Percentiles rank a stretch among this genome's conserved stretches.
phyloP scores from a whole-genome alignment of 1,139 yeast genomes.

The Saccharomyces pastorianus region DNA sequence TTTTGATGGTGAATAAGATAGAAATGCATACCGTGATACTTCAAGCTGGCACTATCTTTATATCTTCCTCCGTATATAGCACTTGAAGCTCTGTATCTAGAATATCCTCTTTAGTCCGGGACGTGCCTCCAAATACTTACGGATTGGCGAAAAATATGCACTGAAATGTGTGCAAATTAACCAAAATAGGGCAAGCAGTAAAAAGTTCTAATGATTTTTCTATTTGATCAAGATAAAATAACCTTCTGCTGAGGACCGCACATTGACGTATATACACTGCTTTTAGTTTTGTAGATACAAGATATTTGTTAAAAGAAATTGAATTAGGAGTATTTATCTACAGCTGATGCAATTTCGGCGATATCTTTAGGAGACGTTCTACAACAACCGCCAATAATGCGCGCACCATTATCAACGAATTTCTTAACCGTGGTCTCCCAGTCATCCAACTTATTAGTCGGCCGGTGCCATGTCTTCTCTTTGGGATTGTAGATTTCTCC shows the following conservation, averaged over 20 bases:
- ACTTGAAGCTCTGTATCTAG: neutral
- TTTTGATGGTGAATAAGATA: neutral
- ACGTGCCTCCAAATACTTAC: no score
- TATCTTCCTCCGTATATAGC: no score
- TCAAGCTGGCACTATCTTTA: neutral
- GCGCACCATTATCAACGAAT: constrained; percentile 17
- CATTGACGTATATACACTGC: neutral
- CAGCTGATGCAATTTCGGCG: constrained; percentile 14
- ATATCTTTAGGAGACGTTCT: constrained; percentile 28
- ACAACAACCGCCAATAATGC: constrained; percentile 29
- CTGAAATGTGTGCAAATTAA: neutral
- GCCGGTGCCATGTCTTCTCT: constrained; percentile 18
- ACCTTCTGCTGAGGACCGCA: no score
- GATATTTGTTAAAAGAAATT: neutral
- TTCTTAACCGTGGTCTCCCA: constrained; percentile 24
- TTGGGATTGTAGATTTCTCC: constrained; percentile 28
- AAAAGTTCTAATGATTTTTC: neutral
- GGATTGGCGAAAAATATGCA: neutral
- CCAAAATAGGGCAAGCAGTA: neutral
- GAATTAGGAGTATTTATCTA: constrained; percentile 6
- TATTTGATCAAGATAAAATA: no score
- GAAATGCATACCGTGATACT: neutral
- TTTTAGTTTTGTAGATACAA: neutral
- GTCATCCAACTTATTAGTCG: constrained; percentile 4
- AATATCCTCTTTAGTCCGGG: neutral